Conservation (phyloP, 192 early-diverging fungal genomes). For the Spizellomyces punctatus region DNA sequence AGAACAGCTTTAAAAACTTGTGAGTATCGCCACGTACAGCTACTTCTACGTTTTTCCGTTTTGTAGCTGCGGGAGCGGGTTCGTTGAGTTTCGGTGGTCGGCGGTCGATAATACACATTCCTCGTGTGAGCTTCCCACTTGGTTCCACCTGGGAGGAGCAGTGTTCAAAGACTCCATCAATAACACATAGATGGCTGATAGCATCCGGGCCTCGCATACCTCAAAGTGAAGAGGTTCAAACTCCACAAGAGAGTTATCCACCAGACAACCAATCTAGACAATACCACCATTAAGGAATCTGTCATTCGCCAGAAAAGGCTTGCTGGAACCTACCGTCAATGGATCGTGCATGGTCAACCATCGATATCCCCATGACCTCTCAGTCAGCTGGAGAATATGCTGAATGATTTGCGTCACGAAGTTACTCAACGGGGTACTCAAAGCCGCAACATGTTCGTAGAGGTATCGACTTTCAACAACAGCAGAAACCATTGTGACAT, state of each 20-base stretch:
- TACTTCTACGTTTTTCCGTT: slow-evolving; percentile 27
- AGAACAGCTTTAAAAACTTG: slow-evolving; percentile 21
- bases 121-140: slow-evolving; percentile 18
- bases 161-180: not conserved
- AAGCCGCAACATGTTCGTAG: slow-evolving; percentile 17
- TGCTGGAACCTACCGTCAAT: slow-evolving; percentile 5
- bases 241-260: slow-evolving; percentile 14
- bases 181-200: too few species aligned
- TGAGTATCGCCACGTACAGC: slow-evolving; percentile 18
- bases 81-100: slow-evolving; percentile 4
- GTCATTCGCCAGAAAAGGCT: not conserved
- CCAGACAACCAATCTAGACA: slow-evolving; percentile 21
- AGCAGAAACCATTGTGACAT: slow-evolving; percentile 25
- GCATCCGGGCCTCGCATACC: not conserved
- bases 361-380: slow-evolving; percentile 17
- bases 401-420: slow-evolving; percentile 24
- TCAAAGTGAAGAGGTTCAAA: slow-evolving; percentile 26
- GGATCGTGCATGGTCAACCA: slow-evolving; percentile 30
- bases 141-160: slow-evolving; percentile 8
- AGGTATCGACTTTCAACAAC: slow-evolving; percentile 28
- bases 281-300: too few species aligned
- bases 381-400: slow-evolving; percentile 25
- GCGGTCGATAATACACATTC: slow-evolving; percentile 27
- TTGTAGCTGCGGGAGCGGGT: not conserved
- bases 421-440: slow-evolving; percentile 24